phyloP scores from a whole-genome alignment of 2,329 filamentous ascomycete genomes.

The Pseudocercospora ulei region DNA sequence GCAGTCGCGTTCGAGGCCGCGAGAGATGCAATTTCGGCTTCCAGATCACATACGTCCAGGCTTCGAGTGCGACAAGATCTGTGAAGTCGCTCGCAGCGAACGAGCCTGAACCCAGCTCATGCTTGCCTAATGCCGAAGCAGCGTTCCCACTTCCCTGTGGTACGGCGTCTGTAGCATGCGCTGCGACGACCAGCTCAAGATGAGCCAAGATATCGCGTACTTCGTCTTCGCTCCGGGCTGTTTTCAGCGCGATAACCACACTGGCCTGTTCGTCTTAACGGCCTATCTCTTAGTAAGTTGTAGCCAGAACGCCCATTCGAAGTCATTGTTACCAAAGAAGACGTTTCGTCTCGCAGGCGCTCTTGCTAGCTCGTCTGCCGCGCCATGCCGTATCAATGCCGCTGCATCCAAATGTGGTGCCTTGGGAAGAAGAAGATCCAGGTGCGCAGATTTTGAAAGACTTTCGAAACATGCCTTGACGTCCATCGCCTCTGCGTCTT shows the following conservation, averaged over 20 bases:
- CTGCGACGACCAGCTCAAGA: conserved; percentile 28
- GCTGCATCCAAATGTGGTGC: conserved; percentile 20
- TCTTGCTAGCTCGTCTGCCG: conserved; percentile 22
- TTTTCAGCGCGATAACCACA: conserved; percentile 25
- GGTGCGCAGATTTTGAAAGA: conserved; percentile 21
- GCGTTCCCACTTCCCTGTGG: conserved; percentile 27
- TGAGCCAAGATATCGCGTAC: conserved; percentile 22
- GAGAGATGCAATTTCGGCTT: conserved; percentile 25
- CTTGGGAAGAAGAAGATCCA: conserved; percentile 28
- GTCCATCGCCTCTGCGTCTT: no score
- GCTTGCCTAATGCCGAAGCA: conserved; percentile 29
- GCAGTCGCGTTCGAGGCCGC: conserved; percentile 50
- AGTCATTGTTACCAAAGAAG: conserved; percentile 27
- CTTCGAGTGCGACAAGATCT: conserved; percentile 20
- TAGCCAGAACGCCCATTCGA: background rate
- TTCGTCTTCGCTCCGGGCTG: conserved; percentile 17
- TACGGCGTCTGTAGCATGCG: conserved; percentile 32
- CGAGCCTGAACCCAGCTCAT: conserved; percentile 25
- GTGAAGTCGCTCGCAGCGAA: conserved; percentile 13
- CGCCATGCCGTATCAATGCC: conserved; percentile 19
- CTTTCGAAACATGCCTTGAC: conserved; percentile 22
- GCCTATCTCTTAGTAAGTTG: conserved; percentile 23
- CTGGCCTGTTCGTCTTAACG: conserved; percentile 27
- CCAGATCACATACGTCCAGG: conserved; percentile 29
- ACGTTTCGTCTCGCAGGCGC: conserved; percentile 26